phyloP scores from a whole-genome alignment of 345 rosid genomes.

The Odontarrhena argentea region DNA sequence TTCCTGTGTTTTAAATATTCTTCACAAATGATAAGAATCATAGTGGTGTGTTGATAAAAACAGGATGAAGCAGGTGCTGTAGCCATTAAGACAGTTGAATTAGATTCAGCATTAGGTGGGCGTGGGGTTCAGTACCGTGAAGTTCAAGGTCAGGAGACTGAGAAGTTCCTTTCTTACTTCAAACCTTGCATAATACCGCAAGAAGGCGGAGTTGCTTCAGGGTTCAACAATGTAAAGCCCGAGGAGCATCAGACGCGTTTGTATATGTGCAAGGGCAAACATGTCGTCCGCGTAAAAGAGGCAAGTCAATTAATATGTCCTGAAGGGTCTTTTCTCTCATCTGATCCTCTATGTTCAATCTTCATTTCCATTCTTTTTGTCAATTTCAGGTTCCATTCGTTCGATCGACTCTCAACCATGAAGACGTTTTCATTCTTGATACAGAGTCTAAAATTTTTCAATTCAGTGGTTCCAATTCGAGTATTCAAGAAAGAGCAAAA shows the following conservation, averaged over 20 bases:
- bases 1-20: background rate
- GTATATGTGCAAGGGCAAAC: constrained; percentile 92
- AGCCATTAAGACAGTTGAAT: constrained; percentile 87
- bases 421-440: constrained; percentile 93
- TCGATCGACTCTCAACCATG: constrained; percentile 94
- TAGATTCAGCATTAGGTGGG: constrained; percentile 99
- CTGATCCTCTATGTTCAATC: constrained; percentile 7
- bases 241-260: constrained; percentile 80
- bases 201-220: constrained; percentile 91
- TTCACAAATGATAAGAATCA: constrained; percentile 5
- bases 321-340: background rate
- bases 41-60: constrained; percentile 37
- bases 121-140: constrained; percentile 99
- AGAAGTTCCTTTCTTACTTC: constrained; percentile 89
- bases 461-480: constrained; percentile 92
- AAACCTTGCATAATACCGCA: constrained; percentile 98
- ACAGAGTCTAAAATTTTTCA: constrained; percentile 91
- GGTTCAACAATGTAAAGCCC: constrained; percentile 76
- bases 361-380: constrained; percentile 30
- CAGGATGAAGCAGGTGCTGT: constrained; percentile 98
- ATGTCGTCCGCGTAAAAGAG: constrained; percentile 92
- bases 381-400: constrained; percentile 78
- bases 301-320: constrained; percentile 47
- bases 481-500: constrained; percentile 99
- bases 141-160: constrained; percentile 93